A percentile compares a stretch with the other conserved stretches of the same genome.
These are phyloP conservation scores for Vanrija pseudolonga DNA, from an alignment of 1,284 basidiomycete genomes.

Conservation along the genomic window DNA sequence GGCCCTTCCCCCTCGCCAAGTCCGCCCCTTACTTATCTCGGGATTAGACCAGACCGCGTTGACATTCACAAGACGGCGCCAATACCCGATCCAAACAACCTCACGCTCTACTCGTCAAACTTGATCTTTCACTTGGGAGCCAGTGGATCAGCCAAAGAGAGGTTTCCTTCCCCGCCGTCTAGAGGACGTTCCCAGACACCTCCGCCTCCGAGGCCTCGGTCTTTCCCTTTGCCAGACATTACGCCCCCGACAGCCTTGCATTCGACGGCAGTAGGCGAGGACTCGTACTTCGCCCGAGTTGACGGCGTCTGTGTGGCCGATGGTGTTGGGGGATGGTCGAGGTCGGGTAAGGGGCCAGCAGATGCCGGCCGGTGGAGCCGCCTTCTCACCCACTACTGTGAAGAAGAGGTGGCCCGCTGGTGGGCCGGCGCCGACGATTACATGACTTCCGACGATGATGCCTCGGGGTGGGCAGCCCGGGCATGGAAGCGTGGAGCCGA, in stretches of 20 bases:
- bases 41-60: slow-evolving; percentile 4
- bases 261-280: slow-evolving; percentile 44
- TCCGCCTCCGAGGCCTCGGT: slow-evolving; percentile 33
- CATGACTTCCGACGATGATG: slow-evolving; percentile 11
- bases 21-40: slow-evolving; percentile 10
- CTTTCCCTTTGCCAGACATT: slow-evolving; percentile 36
- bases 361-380: slow-evolving; percentile 44
- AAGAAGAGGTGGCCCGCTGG: slow-evolving; percentile 40
- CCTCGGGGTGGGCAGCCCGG: slow-evolving; percentile 17
- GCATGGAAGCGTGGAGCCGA: slow-evolving; percentile 16
- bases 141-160: slow-evolving; percentile 37
- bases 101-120: slow-evolving; percentile 28
- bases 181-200: slow-evolving; percentile 12
- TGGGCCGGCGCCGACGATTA: slow-evolving; percentile 40
- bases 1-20: not conserved
- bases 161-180: slow-evolving; percentile 13
- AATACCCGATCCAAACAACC: slow-evolving; percentile 16
- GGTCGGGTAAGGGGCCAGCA: slow-evolving; percentile 33
- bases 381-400: slow-evolving; percentile 48
- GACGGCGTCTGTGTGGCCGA: slow-evolving; percentile 50
- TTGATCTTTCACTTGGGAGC: slow-evolving; percentile 43
- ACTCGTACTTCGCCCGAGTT: slow-evolving; percentile 46
- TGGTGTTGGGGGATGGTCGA: slow-evolving; percentile 49
- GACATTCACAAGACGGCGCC: not conserved
- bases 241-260: slow-evolving; percentile 24